These are phyloP conservation scores for Pythium aristosporum DNA, from an alignment of 352 stramenopile genomes.

Conservation along the genomic window DNA sequence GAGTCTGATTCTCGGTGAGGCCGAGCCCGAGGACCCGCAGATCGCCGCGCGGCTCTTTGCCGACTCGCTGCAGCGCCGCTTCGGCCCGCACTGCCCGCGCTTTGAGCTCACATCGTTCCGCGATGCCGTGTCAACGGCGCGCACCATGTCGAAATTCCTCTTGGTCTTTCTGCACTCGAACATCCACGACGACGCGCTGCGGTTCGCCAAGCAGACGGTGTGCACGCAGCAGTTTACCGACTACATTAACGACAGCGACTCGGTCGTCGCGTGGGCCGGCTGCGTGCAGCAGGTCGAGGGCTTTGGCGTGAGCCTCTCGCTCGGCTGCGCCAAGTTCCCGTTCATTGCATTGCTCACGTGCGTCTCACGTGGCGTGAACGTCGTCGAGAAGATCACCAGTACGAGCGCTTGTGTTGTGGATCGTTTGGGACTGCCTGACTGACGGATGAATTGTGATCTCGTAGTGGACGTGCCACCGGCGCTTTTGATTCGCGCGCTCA, in stretches of 20 bases:
- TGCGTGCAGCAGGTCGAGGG: conserved; percentile 80
- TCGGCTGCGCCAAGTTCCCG: conserved; percentile 79
- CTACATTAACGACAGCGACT: conserved; percentile 81
- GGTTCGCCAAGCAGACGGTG: conserved; percentile 71
- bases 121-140: conserved; percentile 74
- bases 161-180: conserved; percentile 84
- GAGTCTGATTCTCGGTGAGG: conserved; percentile 72
- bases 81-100: conserved; percentile 51
- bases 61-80: conserved; percentile 52
- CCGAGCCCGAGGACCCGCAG: conserved; percentile 67
- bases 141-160: conserved; percentile 81
- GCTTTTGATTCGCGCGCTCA: conserved; percentile 62
- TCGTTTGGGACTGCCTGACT: neutral
- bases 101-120: conserved; percentile 85
- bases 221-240: conserved; percentile 69
- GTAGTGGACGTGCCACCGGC: conserved; percentile 57
- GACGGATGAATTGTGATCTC: neutral
- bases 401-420: neutral
- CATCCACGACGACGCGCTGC: conserved; percentile 76
- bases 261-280: conserved; percentile 79
- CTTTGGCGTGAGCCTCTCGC: conserved; percentile 78
- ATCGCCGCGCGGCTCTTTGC: conserved; percentile 53
- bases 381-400: conserved; percentile 87
- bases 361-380: conserved; percentile 72
- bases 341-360: conserved; percentile 81